These are phyloP conservation scores for Adansonia digitata DNA, from an alignment of 345 rosid genomes.

Conservation along the genomic window DNA sequence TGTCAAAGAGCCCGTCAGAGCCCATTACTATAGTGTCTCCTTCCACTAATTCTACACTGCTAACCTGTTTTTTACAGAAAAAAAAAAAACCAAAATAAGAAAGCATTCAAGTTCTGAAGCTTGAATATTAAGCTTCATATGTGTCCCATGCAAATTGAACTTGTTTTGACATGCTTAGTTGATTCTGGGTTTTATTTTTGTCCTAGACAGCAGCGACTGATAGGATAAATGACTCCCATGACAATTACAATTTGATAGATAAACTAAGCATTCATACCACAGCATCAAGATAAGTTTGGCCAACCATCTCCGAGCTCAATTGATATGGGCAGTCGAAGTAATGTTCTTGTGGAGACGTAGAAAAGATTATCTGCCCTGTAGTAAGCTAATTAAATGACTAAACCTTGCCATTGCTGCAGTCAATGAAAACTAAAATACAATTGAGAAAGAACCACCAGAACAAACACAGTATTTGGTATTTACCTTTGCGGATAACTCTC, in stretches of 20 bases:
- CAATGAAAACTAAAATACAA: neutral
- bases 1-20: conserved; percentile 89
- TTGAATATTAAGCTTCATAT: neutral
- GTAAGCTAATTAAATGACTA: conserved; percentile 6
- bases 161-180: neutral
- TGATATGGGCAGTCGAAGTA: conserved; percentile 91
- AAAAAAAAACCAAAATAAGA: neutral
- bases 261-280: conserved; percentile 38
- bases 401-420: neutral
- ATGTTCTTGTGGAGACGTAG: conserved; percentile 81
- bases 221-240: neutral
- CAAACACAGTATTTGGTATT: neutral
- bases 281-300: conserved; percentile 86
- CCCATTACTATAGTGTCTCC: conserved; percentile 79
- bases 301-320: conserved; percentile 64
- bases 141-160: neutral
- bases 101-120: neutral
- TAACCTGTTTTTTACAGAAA: conserved; percentile 44
- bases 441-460: neutral
- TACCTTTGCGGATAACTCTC: conserved; percentile 66
- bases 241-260: neutral
- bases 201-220: neutral
- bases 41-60: conserved; percentile 49
- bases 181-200: neutral
- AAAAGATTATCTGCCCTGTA: conserved; percentile 60